These are phyloP conservation scores for Jaenimonas drosophilae DNA, from an alignment of 208 protist genomes.

Conservation along the genomic window DNA sequence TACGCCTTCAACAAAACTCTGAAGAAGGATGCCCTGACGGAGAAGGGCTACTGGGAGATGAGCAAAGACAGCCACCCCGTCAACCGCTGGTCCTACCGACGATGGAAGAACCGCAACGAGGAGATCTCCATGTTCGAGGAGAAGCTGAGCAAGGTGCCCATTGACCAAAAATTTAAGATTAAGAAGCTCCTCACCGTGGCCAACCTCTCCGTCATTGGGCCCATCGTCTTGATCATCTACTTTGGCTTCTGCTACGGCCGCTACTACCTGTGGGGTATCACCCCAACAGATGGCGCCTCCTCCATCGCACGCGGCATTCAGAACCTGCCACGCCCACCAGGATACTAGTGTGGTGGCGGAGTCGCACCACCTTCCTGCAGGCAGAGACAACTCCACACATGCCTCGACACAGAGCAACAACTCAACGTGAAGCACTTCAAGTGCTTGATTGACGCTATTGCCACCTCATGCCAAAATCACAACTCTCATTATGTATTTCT, in stretches of 20 bases:
- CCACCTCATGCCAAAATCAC: too few species aligned
- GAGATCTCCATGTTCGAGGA: slow-evolving; percentile 74
- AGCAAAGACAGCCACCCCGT: slow-evolving; percentile 76
- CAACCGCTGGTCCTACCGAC: slow-evolving; percentile 69
- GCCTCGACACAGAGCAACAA: too few species aligned
- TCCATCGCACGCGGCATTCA: slow-evolving; percentile 61
- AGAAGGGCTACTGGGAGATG: slow-evolving; percentile 69
- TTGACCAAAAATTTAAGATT: slow-evolving; percentile 82
- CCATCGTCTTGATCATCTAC: slow-evolving; percentile 51
- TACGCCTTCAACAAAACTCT: slow-evolving; percentile 81
- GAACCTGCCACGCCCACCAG: slow-evolving; percentile 63
- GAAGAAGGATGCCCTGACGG: slow-evolving; percentile 60
- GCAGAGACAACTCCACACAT: too few species aligned
- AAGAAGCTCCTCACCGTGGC: slow-evolving; percentile 76
- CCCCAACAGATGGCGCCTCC: slow-evolving; percentile 49
- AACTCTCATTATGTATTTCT: neutral
- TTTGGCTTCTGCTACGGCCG: slow-evolving; percentile 61
- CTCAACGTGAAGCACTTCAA: too few species aligned
- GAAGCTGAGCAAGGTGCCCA: slow-evolving; percentile 60
- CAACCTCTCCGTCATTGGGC: slow-evolving; percentile 61
- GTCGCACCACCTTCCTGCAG: too few species aligned
- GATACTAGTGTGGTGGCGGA: slow-evolving; percentile 26
- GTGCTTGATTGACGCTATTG: too few species aligned
- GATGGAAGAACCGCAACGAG: slow-evolving; percentile 65
- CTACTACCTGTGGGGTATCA: slow-evolving; percentile 61